Percentiles rank a stretch among this genome's conserved stretches.
phyloP scores from a whole-genome alignment of 2,329 filamentous ascomycete genomes.

The Diaporthe helianthi region DNA sequence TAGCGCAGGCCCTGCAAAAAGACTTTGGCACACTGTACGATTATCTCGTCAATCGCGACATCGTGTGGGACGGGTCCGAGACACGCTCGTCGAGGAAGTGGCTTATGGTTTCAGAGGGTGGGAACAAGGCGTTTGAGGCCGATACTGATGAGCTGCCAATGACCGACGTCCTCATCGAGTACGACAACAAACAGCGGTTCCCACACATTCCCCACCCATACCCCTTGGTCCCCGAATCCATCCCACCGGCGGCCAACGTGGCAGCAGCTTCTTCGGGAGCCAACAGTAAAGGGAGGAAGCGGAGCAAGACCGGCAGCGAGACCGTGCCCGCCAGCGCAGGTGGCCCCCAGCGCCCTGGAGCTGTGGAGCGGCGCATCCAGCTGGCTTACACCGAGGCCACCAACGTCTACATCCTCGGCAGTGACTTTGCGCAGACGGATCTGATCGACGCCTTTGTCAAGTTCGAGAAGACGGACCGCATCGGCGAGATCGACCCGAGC shows the following conservation, averaged over 20 bases:
- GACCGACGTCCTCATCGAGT: conserved; percentile 70
- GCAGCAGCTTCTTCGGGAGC: neutral
- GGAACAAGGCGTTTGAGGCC: conserved; percentile 55
- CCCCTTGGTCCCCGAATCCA: conserved; percentile 66
- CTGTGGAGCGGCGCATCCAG: conserved; percentile 57
- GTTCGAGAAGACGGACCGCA: conserved; percentile 62
- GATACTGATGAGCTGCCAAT: conserved; percentile 64
- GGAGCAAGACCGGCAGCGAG: conserved; percentile 41
- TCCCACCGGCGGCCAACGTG: conserved; percentile 41
- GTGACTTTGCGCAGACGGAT: conserved; percentile 59
- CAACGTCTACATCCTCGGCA: conserved; percentile 63
- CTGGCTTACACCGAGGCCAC: conserved; percentile 66
- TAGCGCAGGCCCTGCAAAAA: conserved; percentile 63
- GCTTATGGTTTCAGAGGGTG: conserved; percentile 62
- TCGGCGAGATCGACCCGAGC: conserved; percentile 59
- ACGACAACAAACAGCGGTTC: conserved; percentile 67
- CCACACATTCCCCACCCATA: conserved; percentile 74
- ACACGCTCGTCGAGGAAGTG: conserved; percentile 68
- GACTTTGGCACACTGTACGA: conserved; percentile 76
- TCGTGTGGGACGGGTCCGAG: conserved; percentile 70
- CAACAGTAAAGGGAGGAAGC: conserved; percentile 37
- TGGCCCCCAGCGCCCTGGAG: conserved; percentile 37
- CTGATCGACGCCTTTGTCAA: conserved; percentile 62
- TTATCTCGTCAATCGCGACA: conserved; percentile 72
- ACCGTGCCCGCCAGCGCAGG: conserved; percentile 35